A percentile compares a stretch with the other conserved stretches of the same genome.
Evolutionary conservation across 179 eudicot genomes (phyloP).

Genomic region (Sideroxylon spinosum): DNA sequence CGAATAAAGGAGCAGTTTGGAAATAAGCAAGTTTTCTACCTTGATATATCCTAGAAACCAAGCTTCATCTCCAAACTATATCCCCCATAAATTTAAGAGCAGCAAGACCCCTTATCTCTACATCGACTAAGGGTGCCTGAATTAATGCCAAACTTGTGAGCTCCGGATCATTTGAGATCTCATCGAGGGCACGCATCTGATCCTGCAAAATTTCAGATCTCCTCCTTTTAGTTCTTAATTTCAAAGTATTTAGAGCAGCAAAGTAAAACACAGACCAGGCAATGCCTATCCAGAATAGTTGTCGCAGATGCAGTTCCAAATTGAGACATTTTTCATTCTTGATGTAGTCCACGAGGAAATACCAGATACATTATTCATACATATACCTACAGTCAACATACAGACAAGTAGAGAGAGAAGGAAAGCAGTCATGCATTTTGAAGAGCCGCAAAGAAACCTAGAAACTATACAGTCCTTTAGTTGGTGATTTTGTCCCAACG

Average conservation of each 20-base stretch:
- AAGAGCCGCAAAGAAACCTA: too few species aligned
- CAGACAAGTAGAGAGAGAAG: too few species aligned
- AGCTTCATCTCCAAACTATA: constrained; percentile 54
- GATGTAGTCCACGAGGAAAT: neutral
- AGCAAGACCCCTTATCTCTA: constrained; percentile 78
- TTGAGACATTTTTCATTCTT: neutral
- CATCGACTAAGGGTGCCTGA: constrained; percentile 67
- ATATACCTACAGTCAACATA: neutral
- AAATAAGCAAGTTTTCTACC: neutral
- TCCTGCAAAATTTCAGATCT: constrained; percentile 39
- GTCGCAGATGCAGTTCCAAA: too few species aligned
- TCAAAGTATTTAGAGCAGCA: too few species aligned
- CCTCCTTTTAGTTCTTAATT: neutral
- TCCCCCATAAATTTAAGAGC: constrained; percentile 81
- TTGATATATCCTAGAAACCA: neutral
- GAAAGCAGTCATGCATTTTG: too few species aligned
- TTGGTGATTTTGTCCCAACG: too few species aligned
- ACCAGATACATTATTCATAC: neutral
- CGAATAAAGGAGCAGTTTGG: neutral
- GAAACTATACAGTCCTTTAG: too few species aligned
- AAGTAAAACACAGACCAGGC: too few species aligned
- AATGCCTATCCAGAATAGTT: too few species aligned
- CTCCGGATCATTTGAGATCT: constrained; percentile 50
- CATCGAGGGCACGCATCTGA: constrained; percentile 62
- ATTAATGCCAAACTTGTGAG: constrained; percentile 44